phyloP scores from a whole-genome alignment of 768 basidiomycete species.

The Termitomyces sp. region DNA sequence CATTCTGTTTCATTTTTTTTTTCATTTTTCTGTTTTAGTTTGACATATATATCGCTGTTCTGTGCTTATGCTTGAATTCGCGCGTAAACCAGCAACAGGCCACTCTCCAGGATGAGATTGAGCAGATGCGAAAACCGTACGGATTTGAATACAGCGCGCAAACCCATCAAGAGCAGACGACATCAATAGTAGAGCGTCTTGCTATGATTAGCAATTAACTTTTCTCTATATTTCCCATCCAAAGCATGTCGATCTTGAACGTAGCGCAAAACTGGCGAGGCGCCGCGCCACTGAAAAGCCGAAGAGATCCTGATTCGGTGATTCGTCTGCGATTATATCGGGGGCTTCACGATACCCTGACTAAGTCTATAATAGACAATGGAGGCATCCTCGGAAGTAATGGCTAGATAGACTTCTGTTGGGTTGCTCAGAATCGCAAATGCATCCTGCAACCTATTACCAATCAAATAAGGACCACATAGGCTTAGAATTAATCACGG shows the following conservation, averaged over 20 bases:
- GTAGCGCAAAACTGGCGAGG: background rate
- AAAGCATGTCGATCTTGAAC: background rate
- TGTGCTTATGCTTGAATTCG: background rate
- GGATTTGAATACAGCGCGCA: background rate
- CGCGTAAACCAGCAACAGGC: background rate
- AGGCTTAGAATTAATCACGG: background rate
- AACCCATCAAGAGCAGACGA: background rate
- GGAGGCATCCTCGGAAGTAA: constrained; percentile 73
- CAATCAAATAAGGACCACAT: background rate
- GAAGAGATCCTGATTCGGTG: background rate
- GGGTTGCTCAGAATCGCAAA: constrained; percentile 45
- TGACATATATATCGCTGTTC: background rate
- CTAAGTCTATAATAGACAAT: constrained; percentile 83
- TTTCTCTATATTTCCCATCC: background rate
- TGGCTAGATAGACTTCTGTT: constrained; percentile 57
- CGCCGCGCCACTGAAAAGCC: background rate
- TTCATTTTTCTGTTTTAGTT: background rate
- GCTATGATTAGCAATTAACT: background rate
- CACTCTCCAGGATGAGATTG: background rate
- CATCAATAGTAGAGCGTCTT: background rate
- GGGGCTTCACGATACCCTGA: constrained; percentile 70
- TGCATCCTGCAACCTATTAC: constrained; percentile 48
- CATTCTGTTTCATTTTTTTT: background rate
- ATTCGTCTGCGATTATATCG: constrained; percentile 29
- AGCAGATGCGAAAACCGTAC: background rate